Percentiles rank a stretch among this genome's conserved stretches.
phyloP scores from a whole-genome alignment of 2,329 filamentous ascomycete species.

The Macrophomina phaseolina region DNA sequence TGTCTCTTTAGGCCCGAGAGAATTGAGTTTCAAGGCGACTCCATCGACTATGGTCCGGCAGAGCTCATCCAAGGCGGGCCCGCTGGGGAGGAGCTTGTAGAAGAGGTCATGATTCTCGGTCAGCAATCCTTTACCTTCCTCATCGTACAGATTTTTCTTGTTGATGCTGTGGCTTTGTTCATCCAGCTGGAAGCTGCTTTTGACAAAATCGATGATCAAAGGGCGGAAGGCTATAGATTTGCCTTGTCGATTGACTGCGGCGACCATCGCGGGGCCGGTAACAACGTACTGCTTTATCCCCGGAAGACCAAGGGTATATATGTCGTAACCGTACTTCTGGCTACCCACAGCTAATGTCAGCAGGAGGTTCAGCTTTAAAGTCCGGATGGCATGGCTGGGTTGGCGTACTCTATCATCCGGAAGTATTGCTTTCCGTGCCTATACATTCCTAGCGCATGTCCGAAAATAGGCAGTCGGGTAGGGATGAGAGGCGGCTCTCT shows the following conservation, averaged over 20 bases:
- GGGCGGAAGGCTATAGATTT: slow-evolving; percentile 52
- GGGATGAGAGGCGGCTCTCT: slow-evolving; percentile 53
- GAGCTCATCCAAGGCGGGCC: slow-evolving; percentile 6
- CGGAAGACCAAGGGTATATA: slow-evolving; percentile 55
- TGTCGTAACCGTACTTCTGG: slow-evolving; percentile 34
- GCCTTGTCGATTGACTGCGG: slow-evolving; percentile 46
- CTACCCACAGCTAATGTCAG: slow-evolving; percentile 27
- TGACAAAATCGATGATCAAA: slow-evolving; percentile 47
- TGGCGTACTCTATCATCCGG: slow-evolving; percentile 45
- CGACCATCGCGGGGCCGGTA: slow-evolving; percentile 47
- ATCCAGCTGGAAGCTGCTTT: slow-evolving; percentile 47
- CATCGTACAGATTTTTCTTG: slow-evolving; percentile 5
- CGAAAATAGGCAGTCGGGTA: slow-evolving; percentile 51
- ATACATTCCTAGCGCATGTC: slow-evolving; percentile 55
- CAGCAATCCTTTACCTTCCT: neutral
- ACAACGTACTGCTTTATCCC: slow-evolving; percentile 54
- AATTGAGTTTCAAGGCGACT: neutral
- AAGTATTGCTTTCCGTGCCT: slow-evolving; percentile 42
- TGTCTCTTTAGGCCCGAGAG: neutral
- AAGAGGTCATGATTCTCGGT: slow-evolving; percentile 17
- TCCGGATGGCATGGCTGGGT: neutral
- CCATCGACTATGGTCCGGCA: slow-evolving; percentile 1
- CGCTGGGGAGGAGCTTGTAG: slow-evolving; percentile 2
- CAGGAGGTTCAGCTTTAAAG: no score
- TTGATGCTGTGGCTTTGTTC: slow-evolving; percentile 28